phyloP scores from a whole-genome alignment of 768 basidiomycete genomes.

The Boletus eberwhitei region DNA sequence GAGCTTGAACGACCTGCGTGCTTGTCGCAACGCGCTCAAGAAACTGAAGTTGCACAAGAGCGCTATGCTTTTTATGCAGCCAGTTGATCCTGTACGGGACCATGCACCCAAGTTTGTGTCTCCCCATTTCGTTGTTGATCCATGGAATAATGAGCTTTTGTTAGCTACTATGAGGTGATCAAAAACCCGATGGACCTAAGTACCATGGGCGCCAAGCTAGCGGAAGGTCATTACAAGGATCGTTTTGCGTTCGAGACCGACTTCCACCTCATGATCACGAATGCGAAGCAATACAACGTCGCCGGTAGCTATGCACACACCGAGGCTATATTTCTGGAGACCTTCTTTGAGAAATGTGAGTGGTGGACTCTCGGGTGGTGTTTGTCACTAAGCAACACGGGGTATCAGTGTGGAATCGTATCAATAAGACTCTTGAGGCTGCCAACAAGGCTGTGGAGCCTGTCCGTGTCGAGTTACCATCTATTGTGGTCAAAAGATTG shows the following conservation, averaged over 20 bases:
- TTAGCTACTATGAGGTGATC: constrained; percentile 86
- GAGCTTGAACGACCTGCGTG: constrained; percentile 69
- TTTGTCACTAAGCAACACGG: constrained; percentile 6
- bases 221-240: constrained; percentile 81
- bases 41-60: constrained; percentile 76
- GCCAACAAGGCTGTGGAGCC: constrained; percentile 44
- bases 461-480: constrained; percentile 23
- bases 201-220: constrained; percentile 83
- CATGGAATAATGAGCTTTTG: background rate
- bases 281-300: constrained; percentile 84
- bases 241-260: constrained; percentile 83
- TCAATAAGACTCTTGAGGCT: constrained; percentile 78
- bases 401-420: constrained; percentile 76
- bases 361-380: constrained; percentile 12
- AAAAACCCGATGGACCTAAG: constrained; percentile 94
- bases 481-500: constrained; percentile 23
- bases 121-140: background rate
- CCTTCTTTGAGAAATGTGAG: constrained; percentile 84
- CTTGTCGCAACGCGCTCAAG: constrained; percentile 73
- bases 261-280: constrained; percentile 82
- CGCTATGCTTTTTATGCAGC: constrained; percentile 71
- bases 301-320: constrained; percentile 68
- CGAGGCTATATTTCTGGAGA: constrained; percentile 72
- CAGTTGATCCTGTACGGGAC: constrained; percentile 96
- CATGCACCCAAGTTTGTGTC: constrained; percentile 71